Conservation (phyloP, 352 stramenopile genomes). For the Pythium folliculosum region DNA sequence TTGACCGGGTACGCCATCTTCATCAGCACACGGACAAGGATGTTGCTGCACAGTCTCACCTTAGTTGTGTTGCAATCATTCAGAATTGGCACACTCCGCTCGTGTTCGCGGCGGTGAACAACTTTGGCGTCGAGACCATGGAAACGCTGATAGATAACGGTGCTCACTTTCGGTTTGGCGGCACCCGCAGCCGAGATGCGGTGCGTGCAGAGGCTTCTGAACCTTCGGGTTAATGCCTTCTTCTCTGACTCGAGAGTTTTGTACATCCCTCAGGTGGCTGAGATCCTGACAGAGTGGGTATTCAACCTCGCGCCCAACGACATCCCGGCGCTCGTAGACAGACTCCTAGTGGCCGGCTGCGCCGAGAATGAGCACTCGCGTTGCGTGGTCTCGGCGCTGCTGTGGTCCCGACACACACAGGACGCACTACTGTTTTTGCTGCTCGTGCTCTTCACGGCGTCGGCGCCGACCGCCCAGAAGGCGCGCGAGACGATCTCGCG, state of each 20-base stretch:
- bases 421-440: conserved; percentile 27
- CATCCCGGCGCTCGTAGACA: conserved; percentile 21
- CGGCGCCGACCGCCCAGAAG: not conserved
- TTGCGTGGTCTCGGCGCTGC: conserved; percentile 19
- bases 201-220: not conserved
- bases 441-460: conserved; percentile 23
- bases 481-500: conserved; percentile 5
- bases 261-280: conserved; percentile 10
- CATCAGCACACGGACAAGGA: not conserved
- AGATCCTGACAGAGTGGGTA: conserved; percentile 21
- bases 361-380: conserved; percentile 18
- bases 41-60: not conserved
- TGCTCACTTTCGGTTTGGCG: conserved; percentile 20
- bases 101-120: conserved; percentile 18
- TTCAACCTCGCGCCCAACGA: conserved; percentile 13
- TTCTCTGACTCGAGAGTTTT: no score
- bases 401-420: conserved; percentile 29
- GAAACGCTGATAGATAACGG: conserved; percentile 24
- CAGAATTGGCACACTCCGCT: conserved; percentile 23
- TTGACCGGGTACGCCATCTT: conserved; percentile 20
- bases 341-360: conserved; percentile 15
- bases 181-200: conserved; percentile 2
- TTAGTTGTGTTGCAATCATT: not conserved
- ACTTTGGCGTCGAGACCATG: conserved; percentile 20
- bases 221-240: not conserved